These are phyloP conservation scores for Metschnikowia gruessii DNA, from an alignment of 805 yeast genomes.

Conservation along the genomic window DNA sequence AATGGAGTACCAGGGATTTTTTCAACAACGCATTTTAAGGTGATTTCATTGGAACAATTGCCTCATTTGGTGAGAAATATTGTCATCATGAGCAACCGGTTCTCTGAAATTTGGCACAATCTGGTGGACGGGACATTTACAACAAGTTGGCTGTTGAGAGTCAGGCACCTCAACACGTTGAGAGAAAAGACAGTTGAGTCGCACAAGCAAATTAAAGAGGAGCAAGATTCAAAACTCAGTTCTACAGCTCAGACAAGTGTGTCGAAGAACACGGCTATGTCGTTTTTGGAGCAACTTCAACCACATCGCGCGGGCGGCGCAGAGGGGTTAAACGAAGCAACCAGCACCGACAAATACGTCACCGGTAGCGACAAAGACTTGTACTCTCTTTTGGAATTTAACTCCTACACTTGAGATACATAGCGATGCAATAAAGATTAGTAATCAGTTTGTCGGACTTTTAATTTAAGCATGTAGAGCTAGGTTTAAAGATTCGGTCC, in stretches of 20 bases:
- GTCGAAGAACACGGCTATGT: conserved; percentile 25
- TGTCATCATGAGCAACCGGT: conserved; percentile 62
- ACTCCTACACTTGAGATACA: conserved; percentile 25
- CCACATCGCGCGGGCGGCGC: conserved; percentile 5
- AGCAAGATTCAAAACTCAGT: conserved; percentile 13
- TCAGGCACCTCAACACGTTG: conserved; percentile 48
- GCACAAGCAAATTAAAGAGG: conserved; percentile 30
- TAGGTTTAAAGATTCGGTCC: too few species aligned
- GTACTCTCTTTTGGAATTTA: conserved; percentile 31
- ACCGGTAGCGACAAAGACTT: conserved; percentile 15
- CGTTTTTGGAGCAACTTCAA: conserved; percentile 33
- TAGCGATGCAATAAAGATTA: not conserved
- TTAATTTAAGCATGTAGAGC: too few species aligned
- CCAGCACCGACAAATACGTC: conserved; percentile 1
- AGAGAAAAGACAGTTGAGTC: conserved; percentile 27
- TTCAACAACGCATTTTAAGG: conserved; percentile 72
- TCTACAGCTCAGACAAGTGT: not conserved
- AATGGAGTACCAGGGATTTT: conserved; percentile 74
- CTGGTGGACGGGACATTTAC: conserved; percentile 45
- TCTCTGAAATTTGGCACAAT: conserved; percentile 74
- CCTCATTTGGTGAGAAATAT: conserved; percentile 65
- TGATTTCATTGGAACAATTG: conserved; percentile 57
- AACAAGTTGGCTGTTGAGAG: conserved; percentile 67
- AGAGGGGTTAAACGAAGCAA: conserved; percentile 1
- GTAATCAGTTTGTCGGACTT: too few species aligned